phyloP scores from a whole-genome alignment of 2,329 filamentous ascomycete species.

The Ascochyta lentis region DNA sequence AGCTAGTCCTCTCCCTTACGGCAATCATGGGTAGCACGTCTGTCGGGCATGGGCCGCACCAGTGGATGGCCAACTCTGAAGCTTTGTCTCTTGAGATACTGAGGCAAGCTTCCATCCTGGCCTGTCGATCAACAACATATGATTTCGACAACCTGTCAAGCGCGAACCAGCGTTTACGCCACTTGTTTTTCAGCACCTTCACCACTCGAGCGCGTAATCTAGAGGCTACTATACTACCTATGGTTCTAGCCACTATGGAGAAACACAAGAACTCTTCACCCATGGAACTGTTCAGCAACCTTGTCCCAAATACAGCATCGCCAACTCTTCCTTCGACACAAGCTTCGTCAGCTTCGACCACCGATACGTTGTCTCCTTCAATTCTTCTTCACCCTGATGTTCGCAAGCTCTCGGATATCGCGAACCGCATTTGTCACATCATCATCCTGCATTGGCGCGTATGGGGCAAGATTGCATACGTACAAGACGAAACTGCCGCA shows the following conservation, averaged over 20 bases:
- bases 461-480: conserved; percentile 79
- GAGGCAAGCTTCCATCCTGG: conserved; percentile 49
- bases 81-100: conserved; percentile 56
- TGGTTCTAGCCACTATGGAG: conserved; percentile 35
- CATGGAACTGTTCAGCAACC: conserved; percentile 53
- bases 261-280: conserved; percentile 48
- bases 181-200: conserved; percentile 42
- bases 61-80: conserved; percentile 50
- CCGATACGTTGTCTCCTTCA: conserved; percentile 30
- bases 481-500: conserved; percentile 26
- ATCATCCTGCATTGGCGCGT: conserved; percentile 88
- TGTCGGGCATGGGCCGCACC: conserved; percentile 38
- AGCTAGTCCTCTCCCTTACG: conserved; percentile 44
- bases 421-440: conserved; percentile 80
- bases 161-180: conserved; percentile 46
- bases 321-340: conserved; percentile 14
- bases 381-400: conserved; percentile 21
- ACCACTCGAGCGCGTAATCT: conserved; percentile 42
- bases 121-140: conserved; percentile 35
- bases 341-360: conserved; percentile 27
- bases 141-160: conserved; percentile 45
- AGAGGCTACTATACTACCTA: conserved; percentile 32
- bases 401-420: conserved; percentile 67
- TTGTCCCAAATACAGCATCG: conserved; percentile 39
- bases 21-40: conserved; percentile 48